Percentiles rank a stretch among this genome's conserved stretches.
Evolutionary conservation across 345 rosid genomes (phyloP).

Genomic region (Cardamine chenopodiifolia): DNA sequence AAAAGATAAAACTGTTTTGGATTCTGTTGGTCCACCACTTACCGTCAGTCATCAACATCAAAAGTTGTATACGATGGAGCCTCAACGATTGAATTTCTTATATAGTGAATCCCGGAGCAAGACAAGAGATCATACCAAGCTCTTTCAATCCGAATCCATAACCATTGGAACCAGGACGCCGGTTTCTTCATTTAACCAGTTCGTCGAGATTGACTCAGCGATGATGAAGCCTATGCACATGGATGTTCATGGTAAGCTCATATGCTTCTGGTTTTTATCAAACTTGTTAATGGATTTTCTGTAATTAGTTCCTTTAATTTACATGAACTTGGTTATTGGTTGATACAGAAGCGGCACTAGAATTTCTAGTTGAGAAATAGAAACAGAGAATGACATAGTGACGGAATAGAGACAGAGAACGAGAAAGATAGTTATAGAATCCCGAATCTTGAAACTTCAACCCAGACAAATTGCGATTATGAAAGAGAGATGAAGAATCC

Average conservation of each 20-base stretch:
- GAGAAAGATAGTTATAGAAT: too few species aligned
- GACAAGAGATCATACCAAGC: conserved; percentile 52
- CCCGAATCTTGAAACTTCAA: too few species aligned
- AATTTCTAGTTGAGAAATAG: conserved; percentile 23
- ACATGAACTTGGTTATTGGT: conserved; percentile 18
- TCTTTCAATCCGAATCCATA: conserved; percentile 47
- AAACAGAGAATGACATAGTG: too few species aligned
- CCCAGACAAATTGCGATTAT: too few species aligned
- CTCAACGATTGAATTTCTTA: too few species aligned
- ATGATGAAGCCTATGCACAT: conserved; percentile 50
- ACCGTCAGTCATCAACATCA: too few species aligned
- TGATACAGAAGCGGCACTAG: conserved; percentile 47
- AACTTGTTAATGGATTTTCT: neutral
- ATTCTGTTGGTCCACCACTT: too few species aligned
- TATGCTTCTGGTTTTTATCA: neutral
- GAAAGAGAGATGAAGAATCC: too few species aligned
- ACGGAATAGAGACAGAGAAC: too few species aligned
- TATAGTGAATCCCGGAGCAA: conserved; percentile 47
- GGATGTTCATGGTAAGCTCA: conserved; percentile 62
- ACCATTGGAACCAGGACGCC: conserved; percentile 55
- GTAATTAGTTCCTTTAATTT: neutral
- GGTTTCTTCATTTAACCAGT: conserved; percentile 40
- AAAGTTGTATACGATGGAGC: too few species aligned
- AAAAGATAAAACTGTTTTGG: too few species aligned
- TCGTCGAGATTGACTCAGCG: conserved; percentile 49